phyloP scores from a whole-genome alignment of 2,329 filamentous ascomycete genomes.

The Aciculosporium take region DNA sequence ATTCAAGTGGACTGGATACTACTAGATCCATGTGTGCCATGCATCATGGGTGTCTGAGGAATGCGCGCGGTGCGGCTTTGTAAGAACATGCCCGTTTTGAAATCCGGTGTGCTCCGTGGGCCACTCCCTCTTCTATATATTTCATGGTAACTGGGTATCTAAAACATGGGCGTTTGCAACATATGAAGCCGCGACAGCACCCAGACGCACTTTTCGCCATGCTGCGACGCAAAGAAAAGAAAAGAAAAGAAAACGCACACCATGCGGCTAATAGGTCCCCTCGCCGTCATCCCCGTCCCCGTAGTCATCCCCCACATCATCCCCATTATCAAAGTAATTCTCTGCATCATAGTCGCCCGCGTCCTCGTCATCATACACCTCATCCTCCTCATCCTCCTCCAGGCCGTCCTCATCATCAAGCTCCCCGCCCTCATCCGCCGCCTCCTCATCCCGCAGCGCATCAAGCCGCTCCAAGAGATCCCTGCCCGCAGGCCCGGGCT shows the following conservation, averaged over 20 bases:
- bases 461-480: slow-evolving; percentile 31
- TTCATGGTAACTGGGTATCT: slow-evolving; percentile 1
- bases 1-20: not conserved
- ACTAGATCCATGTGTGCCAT: not conserved
- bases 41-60: too few species aligned
- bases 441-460: slow-evolving; percentile 35
- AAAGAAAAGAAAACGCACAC: not conserved
- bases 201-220: not conserved
- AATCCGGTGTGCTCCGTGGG: not conserved
- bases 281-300: slow-evolving; percentile 37
- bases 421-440: slow-evolving; percentile 30
- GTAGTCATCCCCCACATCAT: slow-evolving; percentile 38
- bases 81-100: too few species aligned
- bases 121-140: not conserved
- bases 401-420: slow-evolving; percentile 36
- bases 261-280: slow-evolving; percentile 20
- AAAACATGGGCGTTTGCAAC: not conserved
- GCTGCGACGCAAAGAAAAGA: not conserved
- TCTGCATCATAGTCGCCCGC: slow-evolving; percentile 49
- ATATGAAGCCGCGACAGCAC: not conserved
- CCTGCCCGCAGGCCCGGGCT: slow-evolving; percentile 13
- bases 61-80: too few species aligned
- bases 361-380: slow-evolving; percentile 41
- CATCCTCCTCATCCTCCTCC: slow-evolving; percentile 33
- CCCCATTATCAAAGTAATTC: slow-evolving; percentile 44